These are phyloP conservation scores for Vigna mungo DNA, from an alignment of 306 rosid species.

Conservation along the genomic window DNA sequence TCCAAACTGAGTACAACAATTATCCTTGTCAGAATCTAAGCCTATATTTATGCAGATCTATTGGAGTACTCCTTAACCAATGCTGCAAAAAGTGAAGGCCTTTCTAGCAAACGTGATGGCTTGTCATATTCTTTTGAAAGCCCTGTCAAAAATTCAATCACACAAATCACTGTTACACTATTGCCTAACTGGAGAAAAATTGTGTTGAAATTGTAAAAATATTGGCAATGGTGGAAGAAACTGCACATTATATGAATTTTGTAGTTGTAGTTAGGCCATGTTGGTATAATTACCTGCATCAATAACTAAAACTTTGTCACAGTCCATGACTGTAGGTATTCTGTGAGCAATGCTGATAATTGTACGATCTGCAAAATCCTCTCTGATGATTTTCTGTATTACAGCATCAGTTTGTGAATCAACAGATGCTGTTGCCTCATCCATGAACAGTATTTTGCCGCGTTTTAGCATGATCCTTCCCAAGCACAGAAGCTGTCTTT, in stretches of 20 bases:
- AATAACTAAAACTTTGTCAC: constrained; percentile 76
- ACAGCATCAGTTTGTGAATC: constrained; percentile 91
- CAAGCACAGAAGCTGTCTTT: constrained; percentile 83
- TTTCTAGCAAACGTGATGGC: constrained; percentile 76
- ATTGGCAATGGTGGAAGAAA: neutral
- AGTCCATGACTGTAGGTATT: constrained; percentile 95
- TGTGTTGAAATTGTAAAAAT: neutral
- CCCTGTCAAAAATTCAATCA: constrained; percentile 54
- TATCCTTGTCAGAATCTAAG: neutral
- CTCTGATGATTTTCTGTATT: constrained; percentile 78
- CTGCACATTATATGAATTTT: neutral
- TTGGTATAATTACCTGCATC: constrained; percentile 66
- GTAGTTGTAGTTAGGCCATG: no score
- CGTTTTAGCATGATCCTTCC: constrained; percentile 88
- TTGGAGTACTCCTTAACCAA: constrained; percentile 88
- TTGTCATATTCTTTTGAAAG: constrained; percentile 79
- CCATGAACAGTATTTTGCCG: constrained; percentile 77
- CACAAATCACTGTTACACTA: constrained; percentile 29
- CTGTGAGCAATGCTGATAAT: constrained; percentile 92
- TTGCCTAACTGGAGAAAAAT: neutral
- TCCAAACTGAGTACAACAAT: neutral
- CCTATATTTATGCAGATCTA: constrained; percentile 54
- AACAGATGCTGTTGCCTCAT: constrained; percentile 93
- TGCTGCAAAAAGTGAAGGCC: constrained; percentile 69
- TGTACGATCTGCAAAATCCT: constrained; percentile 76